Evolutionary conservation across 306 rosid species (phyloP).

Genomic region (Prunus davidiana): DNA sequence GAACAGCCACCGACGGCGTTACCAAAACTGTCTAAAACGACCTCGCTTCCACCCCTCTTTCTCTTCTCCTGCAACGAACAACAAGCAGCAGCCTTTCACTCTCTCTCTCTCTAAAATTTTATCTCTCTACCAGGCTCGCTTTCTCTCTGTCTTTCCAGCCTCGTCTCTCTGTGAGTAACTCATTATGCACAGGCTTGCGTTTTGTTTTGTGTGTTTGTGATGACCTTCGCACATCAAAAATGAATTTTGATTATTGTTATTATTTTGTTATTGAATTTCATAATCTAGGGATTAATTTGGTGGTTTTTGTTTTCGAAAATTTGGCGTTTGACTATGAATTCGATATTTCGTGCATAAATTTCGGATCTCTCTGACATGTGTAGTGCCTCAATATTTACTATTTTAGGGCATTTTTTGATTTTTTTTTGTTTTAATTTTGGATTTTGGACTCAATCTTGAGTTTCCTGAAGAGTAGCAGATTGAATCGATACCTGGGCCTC

Average conservation of each 20-base stretch:
- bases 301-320: not conserved
- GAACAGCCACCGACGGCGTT: slow-evolving; percentile 26
- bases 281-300: not conserved
- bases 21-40: slow-evolving; percentile 24
- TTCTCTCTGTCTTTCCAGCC: slow-evolving; percentile 10
- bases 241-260: not conserved
- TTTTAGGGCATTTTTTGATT: slow-evolving; percentile 20
- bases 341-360: slow-evolving; percentile 17
- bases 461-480: slow-evolving; percentile 34
- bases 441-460: slow-evolving; percentile 30
- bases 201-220: slow-evolving; percentile 2
- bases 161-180: slow-evolving; percentile 1
- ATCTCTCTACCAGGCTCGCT: not conserved
- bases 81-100: not conserved
- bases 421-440: not conserved
- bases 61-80: slow-evolving; percentile 2
- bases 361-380: slow-evolving; percentile 33
- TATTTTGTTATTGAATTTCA: not conserved
- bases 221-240: not conserved
- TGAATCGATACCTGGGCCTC: slow-evolving; percentile 24
- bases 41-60: not conserved
- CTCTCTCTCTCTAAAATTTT: not conserved
- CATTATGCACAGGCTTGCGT: slow-evolving; percentile 1
- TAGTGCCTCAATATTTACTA: slow-evolving; percentile 15
- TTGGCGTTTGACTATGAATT: slow-evolving; percentile 22